Percentiles rank a stretch among this genome's conserved stretches.
Evolutionary conservation across 75 land plant genomes (phyloP).

Genomic region (Isoetes taiwanensis): DNA sequence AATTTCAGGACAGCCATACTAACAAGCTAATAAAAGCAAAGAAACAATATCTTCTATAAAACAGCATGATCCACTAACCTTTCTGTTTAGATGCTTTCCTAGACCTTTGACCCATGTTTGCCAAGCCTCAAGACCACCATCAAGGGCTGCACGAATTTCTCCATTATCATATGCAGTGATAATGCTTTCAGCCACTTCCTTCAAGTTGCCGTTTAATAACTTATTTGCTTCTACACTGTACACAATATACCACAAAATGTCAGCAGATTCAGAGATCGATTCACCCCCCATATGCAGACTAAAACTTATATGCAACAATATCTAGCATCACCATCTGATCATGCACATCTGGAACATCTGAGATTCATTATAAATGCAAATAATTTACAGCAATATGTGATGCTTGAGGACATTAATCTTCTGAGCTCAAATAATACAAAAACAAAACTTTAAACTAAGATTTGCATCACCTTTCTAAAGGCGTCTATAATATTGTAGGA

Average conservation of each 20-base stretch:
- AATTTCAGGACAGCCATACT: too few relatives aligned
- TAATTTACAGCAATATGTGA: too few relatives aligned
- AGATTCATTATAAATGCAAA: too few relatives aligned
- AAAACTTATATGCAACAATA: too few relatives aligned
- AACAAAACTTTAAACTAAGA: too few relatives aligned
- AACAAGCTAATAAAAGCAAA: too few relatives aligned
- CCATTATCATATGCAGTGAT: slow-evolving; percentile 74
- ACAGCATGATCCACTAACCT: slow-evolving; percentile 30
- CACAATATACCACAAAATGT: not conserved
- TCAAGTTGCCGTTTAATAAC: slow-evolving; percentile 66
- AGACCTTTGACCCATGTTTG: slow-evolving; percentile 81
- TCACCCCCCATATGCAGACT: too few relatives aligned
- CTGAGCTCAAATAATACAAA: too few relatives aligned
- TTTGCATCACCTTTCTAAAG: slow-evolving; percentile 69
- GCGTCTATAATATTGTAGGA: slow-evolving; percentile 64
- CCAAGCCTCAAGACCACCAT: slow-evolving; percentile 73
- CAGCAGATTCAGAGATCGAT: too few relatives aligned
- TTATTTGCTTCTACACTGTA: slow-evolving; percentile 57
- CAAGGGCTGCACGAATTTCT: slow-evolving; percentile 49
- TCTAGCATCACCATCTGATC: too few relatives aligned
- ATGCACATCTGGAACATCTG: too few relatives aligned
- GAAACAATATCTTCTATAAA: not conserved
- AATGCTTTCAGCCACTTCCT: slow-evolving; percentile 54
- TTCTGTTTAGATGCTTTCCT: slow-evolving; percentile 76
- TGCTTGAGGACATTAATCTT: too few relatives aligned